Conservation (phyloP, 345 rosid genomes). For the Hibiscus syriacus region DNA sequence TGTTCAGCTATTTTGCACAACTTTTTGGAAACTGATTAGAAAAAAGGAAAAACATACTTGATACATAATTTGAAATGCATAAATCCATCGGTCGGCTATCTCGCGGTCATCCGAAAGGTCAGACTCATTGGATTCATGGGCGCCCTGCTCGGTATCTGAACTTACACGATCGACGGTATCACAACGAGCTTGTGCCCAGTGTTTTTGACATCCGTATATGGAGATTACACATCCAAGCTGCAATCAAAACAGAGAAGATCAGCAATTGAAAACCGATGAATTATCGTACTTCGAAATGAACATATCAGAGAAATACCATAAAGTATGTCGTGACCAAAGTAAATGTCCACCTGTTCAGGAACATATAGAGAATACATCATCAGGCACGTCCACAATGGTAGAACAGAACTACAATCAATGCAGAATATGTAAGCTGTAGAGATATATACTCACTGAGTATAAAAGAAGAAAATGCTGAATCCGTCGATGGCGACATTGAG, state of each 20-base stretch:
- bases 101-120: conserved; percentile 28
- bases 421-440: background rate
- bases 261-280: conserved; percentile 5
- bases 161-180: conserved; percentile 12
- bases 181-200: conserved; percentile 17
- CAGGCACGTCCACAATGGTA: too few relatives aligned
- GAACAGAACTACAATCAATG: too few relatives aligned
- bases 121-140: conserved; percentile 18
- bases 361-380: too few relatives aligned
- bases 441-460: conserved; percentile 74
- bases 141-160: conserved; percentile 44
- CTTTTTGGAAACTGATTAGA: background rate
- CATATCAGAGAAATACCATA: too few relatives aligned
- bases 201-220: conserved; percentile 41
- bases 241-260: conserved; percentile 19
- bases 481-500: conserved; percentile 49
- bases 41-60: conserved; percentile 49
- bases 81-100: conserved; percentile 38
- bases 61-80: conserved; percentile 54
- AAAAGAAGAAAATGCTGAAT: conserved; percentile 63
- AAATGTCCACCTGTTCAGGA: too few relatives aligned
- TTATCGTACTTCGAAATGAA: background rate
- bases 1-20: background rate
- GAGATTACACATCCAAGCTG: conserved; percentile 71
- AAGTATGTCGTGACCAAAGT: too few relatives aligned